These are phyloP conservation scores for Kwoniella bestiolae DNA, from an alignment of 768 basidiomycete species.

Conservation along the genomic window DNA sequence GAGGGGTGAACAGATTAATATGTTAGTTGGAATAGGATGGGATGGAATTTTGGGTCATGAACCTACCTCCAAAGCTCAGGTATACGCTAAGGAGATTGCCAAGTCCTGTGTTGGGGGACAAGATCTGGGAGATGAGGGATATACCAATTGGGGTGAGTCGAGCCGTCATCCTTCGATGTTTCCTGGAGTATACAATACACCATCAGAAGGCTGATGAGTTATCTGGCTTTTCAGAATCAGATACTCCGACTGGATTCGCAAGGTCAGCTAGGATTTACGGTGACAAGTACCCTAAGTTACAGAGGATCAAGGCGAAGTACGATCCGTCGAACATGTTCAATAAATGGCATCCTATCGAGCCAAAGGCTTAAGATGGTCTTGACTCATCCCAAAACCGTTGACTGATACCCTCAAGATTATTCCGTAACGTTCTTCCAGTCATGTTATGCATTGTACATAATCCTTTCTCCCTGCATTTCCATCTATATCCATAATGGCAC, in stretches of 20 bases:
- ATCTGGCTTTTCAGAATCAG: neutral
- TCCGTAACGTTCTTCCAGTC: too few species aligned
- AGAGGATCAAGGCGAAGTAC: conserved; percentile 55
- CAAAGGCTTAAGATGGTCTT: conserved; percentile 23
- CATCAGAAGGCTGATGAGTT: too few species aligned
- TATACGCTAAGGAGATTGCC: neutral
- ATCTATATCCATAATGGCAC: conserved; percentile 36
- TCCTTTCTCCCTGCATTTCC: too few species aligned
- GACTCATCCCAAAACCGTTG: too few species aligned
- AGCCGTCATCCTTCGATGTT: too few species aligned
- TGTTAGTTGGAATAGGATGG: neutral
- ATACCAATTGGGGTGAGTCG: conserved; percentile 32
- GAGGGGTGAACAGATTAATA: neutral
- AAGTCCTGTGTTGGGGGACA: conserved; percentile 49
- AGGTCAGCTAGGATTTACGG: neutral
- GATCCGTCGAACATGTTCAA: conserved; percentile 51
- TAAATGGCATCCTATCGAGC: conserved; percentile 57
- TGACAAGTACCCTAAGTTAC: conserved; percentile 44
- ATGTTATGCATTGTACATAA: too few species aligned
- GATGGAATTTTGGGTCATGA: neutral
- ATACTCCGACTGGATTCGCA: neutral
- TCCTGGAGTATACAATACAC: too few species aligned
- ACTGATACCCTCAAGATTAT: too few species aligned
- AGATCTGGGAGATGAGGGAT: neutral
- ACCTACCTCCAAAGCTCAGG: neutral